phyloP scores from a whole-genome alignment of 805 yeast genomes.

The Zygosaccharomyces bailii region DNA sequence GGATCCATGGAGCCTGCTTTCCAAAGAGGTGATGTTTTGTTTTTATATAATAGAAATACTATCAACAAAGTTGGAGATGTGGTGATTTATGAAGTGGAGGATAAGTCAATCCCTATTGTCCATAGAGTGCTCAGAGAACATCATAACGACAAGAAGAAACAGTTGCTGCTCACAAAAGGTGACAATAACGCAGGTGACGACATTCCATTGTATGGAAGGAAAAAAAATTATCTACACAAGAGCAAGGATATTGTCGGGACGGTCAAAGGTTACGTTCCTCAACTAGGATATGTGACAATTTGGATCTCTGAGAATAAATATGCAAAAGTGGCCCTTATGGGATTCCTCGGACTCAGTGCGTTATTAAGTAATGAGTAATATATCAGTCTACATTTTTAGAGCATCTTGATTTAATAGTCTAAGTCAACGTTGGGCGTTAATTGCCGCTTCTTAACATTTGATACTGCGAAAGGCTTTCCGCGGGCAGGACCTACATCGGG shows the following conservation, averaged over 20 bases:
- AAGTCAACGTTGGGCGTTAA: slow-evolving; percentile 31
- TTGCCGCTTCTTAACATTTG: slow-evolving; percentile 26
- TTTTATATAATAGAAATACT: slow-evolving; percentile 81
- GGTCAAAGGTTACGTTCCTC: slow-evolving; percentile 89
- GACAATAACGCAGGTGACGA: slow-evolving; percentile 95
- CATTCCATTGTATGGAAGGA: slow-evolving; percentile 73
- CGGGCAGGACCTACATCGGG: slow-evolving; percentile 15
- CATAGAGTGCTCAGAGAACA: slow-evolving; percentile 92
- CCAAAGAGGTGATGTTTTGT: slow-evolving; percentile 92
- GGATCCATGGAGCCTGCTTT: slow-evolving; percentile 99
- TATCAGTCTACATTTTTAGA: background rate
- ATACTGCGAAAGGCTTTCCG: slow-evolving; percentile 21
- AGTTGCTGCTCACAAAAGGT: slow-evolving; percentile 85
- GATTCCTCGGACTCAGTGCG: slow-evolving; percentile 66
- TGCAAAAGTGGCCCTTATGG: slow-evolving; percentile 75
- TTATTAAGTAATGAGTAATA: slow-evolving; percentile 53
- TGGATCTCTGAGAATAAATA: slow-evolving; percentile 84
- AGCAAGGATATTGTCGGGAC: slow-evolving; percentile 79
- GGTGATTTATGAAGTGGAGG: slow-evolving; percentile 83
- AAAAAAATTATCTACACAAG: slow-evolving; percentile 72
- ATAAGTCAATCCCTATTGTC: slow-evolving; percentile 88
- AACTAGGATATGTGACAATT: slow-evolving; percentile 86
- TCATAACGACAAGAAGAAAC: slow-evolving; percentile 47
- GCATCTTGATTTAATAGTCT: slow-evolving; percentile 29
- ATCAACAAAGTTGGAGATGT: slow-evolving; percentile 79